Conservation (phyloP, 2,329 filamentous ascomycete species). For the Rhytidhysteron rufulum region DNA sequence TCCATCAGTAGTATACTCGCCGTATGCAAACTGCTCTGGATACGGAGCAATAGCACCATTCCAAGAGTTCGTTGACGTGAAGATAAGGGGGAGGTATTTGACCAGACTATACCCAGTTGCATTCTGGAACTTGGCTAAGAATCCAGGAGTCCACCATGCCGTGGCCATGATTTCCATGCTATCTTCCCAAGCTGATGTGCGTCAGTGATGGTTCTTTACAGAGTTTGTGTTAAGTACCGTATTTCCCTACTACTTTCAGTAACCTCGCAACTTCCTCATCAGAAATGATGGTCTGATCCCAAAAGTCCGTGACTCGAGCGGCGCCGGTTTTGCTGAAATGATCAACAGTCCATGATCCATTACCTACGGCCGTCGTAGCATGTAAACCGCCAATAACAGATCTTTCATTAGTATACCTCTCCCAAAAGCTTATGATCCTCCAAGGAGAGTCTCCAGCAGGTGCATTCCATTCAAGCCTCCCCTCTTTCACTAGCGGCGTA, state of each 20-base stretch:
- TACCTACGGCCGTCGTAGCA: conserved; percentile 24
- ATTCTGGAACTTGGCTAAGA: conserved; percentile 18
- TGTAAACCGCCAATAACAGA: conserved; percentile 11
- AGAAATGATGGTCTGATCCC: conserved; percentile 27
- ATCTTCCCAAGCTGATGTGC: conserved; percentile 32
- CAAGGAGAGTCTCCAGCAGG: conserved; percentile 10
- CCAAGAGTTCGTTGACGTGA: conserved; percentile 11
- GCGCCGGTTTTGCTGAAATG: conserved; percentile 30
- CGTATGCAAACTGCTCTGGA: conserved; percentile 6
- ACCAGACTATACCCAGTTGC: conserved; percentile 23
- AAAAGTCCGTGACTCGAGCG: conserved; percentile 24
- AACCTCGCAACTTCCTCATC: conserved; percentile 11
- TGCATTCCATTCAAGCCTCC: conserved; percentile 12
- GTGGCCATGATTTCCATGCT: conserved; percentile 26
- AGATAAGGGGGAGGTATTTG: conserved; percentile 29
- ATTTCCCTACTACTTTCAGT: conserved; percentile 21
- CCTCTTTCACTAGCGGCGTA: conserved; percentile 7
- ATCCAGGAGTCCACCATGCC: conserved; percentile 19
- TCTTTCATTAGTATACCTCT: conserved; percentile 16
- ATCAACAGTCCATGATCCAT: conserved; percentile 31
- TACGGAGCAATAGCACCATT: conserved; percentile 7
- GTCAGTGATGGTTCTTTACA: too few species aligned
- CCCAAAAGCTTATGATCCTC: conserved; percentile 16
- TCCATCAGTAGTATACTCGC: conserved; percentile 8
- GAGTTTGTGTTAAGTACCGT: conserved; percentile 16